These are phyloP conservation scores for Ocimum tenuiflorum DNA, from an alignment of 257 asterid species.

Conservation along the genomic window DNA sequence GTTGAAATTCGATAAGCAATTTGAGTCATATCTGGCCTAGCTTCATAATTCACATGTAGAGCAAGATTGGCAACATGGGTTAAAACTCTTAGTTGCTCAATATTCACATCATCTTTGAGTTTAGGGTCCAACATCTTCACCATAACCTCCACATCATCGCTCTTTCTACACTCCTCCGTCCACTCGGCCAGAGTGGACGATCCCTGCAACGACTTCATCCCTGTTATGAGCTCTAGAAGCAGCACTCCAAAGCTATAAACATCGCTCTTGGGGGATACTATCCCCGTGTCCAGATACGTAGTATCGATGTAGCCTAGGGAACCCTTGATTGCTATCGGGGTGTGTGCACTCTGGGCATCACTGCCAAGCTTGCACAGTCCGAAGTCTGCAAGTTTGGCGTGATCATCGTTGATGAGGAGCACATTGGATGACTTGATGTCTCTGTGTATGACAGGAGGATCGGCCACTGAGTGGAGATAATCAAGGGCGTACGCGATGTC, in stretches of 20 bases:
- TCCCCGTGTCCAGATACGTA: constrained; percentile 48
- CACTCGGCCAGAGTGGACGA: constrained; percentile 63
- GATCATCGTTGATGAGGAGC: constrained; percentile 41
- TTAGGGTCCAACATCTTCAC: constrained; percentile 51
- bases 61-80: constrained; percentile 54
- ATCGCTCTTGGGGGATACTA: constrained; percentile 60
- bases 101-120: constrained; percentile 29
- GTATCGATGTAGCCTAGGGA: constrained; percentile 71
- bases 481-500: constrained; percentile 75
- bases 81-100: constrained; percentile 40
- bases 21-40: constrained; percentile 58
- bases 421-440: constrained; percentile 71
- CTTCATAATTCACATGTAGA: constrained; percentile 37
- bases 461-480: constrained; percentile 66
- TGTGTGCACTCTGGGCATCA: constrained; percentile 38
- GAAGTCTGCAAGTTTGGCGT: constrained; percentile 68
- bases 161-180: constrained; percentile 51
- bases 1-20: constrained; percentile 41
- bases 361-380: constrained; percentile 71
- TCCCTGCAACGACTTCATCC: constrained; percentile 60
- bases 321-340: constrained; percentile 57
- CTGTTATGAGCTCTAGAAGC: constrained; percentile 61
- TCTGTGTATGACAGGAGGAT: constrained; percentile 67
- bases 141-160: constrained; percentile 33
- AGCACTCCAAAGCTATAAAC: constrained; percentile 74